phyloP scores from a whole-genome alignment of 2,329 filamentous ascomycete genomes.

The Verticillium tricorpus region DNA sequence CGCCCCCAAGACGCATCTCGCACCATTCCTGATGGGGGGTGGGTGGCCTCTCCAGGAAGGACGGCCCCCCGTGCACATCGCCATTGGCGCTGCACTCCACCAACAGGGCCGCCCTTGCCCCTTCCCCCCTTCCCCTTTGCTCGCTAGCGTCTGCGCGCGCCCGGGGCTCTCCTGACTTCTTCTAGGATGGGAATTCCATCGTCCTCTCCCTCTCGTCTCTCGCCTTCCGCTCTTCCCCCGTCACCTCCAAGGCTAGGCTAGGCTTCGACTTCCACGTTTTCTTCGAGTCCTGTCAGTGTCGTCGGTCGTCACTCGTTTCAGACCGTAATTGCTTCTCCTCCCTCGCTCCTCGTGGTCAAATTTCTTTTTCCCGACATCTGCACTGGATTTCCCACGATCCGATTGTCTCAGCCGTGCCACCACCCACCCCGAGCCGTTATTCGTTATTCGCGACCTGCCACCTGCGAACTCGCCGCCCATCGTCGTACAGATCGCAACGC shows the following conservation, averaged over 20 bases:
- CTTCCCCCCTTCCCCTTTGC: not conserved
- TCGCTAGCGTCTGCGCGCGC: not conserved
- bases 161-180: not conserved
- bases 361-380: not conserved
- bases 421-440: not conserved
- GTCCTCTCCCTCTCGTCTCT: not conserved
- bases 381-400: not conserved
- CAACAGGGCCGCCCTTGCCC: not conserved
- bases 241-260: not conserved
- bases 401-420: not conserved
- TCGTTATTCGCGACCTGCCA: not conserved
- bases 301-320: slow-evolving; percentile 2
- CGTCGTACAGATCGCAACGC: not conserved
- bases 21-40: not conserved
- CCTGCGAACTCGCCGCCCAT: not conserved
- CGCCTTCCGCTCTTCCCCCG: not conserved
- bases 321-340: not conserved
- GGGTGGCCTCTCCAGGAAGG: not conserved
- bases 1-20: not conserved
- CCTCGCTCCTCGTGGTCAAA: not conserved
- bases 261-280: not conserved
- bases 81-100: not conserved
- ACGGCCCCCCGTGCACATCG: not conserved
- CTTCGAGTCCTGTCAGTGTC: not conserved
- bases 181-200: not conserved